phyloP scores from a whole-genome alignment of 257 asterid genomes.

The Nicotiana paniculata region DNA sequence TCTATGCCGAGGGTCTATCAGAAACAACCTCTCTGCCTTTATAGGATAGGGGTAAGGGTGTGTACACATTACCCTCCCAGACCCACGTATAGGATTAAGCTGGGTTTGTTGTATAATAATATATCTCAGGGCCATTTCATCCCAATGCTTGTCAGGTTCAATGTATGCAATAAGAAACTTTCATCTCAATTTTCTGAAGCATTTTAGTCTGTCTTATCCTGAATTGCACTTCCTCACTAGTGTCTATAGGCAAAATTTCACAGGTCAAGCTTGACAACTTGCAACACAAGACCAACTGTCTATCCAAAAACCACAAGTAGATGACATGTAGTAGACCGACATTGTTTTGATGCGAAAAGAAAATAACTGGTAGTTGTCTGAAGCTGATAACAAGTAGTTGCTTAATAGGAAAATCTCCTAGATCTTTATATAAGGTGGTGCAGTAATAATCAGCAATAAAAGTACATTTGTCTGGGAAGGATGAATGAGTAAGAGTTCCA shows the following conservation, averaged over 20 bases:
- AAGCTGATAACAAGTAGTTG: background rate
- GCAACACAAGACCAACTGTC: background rate
- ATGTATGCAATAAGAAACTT: background rate
- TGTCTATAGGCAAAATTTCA: background rate
- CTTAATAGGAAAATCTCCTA: background rate
- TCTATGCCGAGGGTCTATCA: background rate
- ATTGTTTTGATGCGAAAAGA: background rate
- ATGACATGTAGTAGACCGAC: background rate
- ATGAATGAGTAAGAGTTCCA: background rate
- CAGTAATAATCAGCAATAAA: background rate
- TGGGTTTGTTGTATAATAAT: no score
- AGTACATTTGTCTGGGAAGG: background rate
- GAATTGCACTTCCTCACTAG: background rate
- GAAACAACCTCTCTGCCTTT: no score
- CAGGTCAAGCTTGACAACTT: background rate
- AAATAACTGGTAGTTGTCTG: background rate
- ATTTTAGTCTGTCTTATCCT: background rate
- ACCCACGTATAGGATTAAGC: no score
- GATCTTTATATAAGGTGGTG: background rate
- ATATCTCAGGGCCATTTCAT: background rate
- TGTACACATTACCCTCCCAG: no score
- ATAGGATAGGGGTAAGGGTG: no score
- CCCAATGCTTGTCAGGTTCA: background rate
- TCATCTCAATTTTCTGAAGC: background rate
- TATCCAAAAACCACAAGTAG: background rate